Percentiles rank a stretch among this genome's conserved stretches.
phyloP scores from a whole-genome alignment of 352 stramenopile species.

The Globisporangium emineosum region DNA sequence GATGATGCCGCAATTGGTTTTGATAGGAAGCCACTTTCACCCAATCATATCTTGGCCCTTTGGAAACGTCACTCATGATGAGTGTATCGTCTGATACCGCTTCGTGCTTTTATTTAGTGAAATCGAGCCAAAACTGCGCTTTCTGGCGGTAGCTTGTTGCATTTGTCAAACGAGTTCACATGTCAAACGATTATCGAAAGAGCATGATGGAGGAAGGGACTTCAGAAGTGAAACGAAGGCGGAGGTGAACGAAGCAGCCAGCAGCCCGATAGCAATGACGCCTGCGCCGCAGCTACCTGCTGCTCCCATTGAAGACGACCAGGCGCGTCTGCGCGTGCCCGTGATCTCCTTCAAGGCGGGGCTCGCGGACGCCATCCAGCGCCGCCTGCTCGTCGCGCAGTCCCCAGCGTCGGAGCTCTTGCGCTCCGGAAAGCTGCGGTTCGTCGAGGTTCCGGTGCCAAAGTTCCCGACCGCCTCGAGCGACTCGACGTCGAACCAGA shows the following conservation, averaged over 20 bases:
- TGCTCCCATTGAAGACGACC: background rate
- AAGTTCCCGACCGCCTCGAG: background rate
- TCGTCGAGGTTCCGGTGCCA: slow-evolving; percentile 31
- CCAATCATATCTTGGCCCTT: no score
- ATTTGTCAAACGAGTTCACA: background rate
- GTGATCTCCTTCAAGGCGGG: slow-evolving; percentile 39
- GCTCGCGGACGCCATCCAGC: slow-evolving; percentile 24
- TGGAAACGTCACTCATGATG: no score
- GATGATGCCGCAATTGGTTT: no score
- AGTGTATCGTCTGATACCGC: no score
- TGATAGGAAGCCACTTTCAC: no score
- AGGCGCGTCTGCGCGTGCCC: slow-evolving; percentile 21
- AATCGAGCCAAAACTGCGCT: background rate
- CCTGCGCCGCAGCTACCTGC: background rate
- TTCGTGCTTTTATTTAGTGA: background rate
- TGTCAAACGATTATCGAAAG: slow-evolving; percentile 5
- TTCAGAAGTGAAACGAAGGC: background rate
- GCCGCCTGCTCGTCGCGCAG: slow-evolving; percentile 14
- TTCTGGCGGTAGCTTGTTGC: background rate
- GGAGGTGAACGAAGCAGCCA: slow-evolving; percentile 2
- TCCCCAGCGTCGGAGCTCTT: slow-evolving; percentile 14
- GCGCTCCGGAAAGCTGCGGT: slow-evolving; percentile 21
- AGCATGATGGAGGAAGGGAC: no score
- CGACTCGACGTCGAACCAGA: slow-evolving; percentile 3
- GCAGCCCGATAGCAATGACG: background rate